A percentile compares a stretch with the other conserved stretches of the same genome.
phyloP scores from a whole-genome alignment of 306 rosid species.

The Dicorynia guianensis region DNA sequence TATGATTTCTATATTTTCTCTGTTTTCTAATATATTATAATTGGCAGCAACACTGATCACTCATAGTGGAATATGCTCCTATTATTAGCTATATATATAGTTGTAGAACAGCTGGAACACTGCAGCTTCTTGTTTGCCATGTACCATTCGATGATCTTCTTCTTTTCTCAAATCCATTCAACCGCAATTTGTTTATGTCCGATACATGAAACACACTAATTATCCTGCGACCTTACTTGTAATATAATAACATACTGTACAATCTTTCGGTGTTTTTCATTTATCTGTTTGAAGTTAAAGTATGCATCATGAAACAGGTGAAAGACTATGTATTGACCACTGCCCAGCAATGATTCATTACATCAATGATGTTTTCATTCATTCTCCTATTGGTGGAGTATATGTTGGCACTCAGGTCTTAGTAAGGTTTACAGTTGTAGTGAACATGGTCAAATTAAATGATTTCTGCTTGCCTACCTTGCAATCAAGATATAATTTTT shows the following conservation, averaged over 20 bases:
- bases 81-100: not conserved
- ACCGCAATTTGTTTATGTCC: conserved; percentile 5
- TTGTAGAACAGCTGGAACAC: conserved; percentile 3
- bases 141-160: not conserved
- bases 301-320: too few species aligned
- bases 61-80: conserved; percentile 12
- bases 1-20: conserved; percentile 13
- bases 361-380: conserved; percentile 3
- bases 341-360: not conserved
- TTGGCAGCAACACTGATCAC: conserved; percentile 18
- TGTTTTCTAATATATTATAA: not conserved
- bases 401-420: conserved; percentile 10
- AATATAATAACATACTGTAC: not conserved
- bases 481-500: not conserved
- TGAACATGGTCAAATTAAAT: not conserved
- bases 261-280: not conserved
- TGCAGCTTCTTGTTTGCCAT: not conserved
- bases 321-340: not conserved
- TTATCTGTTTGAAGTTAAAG: too few species aligned
- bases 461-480: conserved; percentile 34
- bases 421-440: conserved; percentile 31
- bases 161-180: conserved; percentile 5
- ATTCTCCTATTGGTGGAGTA: not conserved
- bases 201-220: conserved; percentile 3
- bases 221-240: conserved; percentile 15